phyloP scores from a whole-genome alignment of 371 early-diverging fungal genomes.

The Rhizopus sp. region DNA sequence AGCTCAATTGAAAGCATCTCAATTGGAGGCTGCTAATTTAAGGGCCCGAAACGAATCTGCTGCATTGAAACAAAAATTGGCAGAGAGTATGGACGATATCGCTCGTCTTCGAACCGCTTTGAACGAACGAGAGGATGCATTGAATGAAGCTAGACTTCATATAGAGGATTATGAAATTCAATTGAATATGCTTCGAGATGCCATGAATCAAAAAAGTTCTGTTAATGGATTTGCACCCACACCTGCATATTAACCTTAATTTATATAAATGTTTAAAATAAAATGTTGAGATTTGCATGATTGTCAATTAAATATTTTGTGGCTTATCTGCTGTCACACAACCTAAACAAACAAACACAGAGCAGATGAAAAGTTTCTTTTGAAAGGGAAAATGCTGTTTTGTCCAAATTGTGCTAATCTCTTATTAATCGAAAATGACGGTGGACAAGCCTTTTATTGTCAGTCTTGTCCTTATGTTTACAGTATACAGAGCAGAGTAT shows the following conservation, averaged over 20 bases:
- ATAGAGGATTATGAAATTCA: constrained; percentile 66
- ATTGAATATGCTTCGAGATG: constrained; percentile 62
- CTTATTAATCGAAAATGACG: constrained; percentile 70
- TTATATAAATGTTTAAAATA: too few species aligned
- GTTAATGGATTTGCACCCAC: constrained; percentile 5
- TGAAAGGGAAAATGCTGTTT: constrained; percentile 66
- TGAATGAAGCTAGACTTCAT: constrained; percentile 49
- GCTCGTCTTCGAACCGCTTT: constrained; percentile 46
- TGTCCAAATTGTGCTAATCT: constrained; percentile 90
- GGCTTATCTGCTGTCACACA: constrained; percentile 2
- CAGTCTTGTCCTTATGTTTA: constrained; percentile 91
- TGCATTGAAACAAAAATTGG: constrained; percentile 50
- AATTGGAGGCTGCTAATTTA: constrained; percentile 59
- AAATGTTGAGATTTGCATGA: not conserved
- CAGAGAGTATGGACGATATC: constrained; percentile 58
- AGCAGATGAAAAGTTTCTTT: constrained; percentile 1
- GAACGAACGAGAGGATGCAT: constrained; percentile 51
- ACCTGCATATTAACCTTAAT: constrained; percentile 1
- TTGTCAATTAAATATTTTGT: constrained; percentile 3
- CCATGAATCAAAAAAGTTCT: constrained; percentile 47
- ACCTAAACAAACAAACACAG: constrained; percentile 4
- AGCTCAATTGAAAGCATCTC: constrained; percentile 58
- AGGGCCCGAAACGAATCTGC: constrained; percentile 61
- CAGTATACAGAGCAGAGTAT: constrained; percentile 59
- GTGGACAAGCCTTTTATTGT: constrained; percentile 79